These are phyloP conservation scores for Odontarrhena argentea DNA, from an alignment of 345 rosid genomes.

Conservation along the genomic window DNA sequence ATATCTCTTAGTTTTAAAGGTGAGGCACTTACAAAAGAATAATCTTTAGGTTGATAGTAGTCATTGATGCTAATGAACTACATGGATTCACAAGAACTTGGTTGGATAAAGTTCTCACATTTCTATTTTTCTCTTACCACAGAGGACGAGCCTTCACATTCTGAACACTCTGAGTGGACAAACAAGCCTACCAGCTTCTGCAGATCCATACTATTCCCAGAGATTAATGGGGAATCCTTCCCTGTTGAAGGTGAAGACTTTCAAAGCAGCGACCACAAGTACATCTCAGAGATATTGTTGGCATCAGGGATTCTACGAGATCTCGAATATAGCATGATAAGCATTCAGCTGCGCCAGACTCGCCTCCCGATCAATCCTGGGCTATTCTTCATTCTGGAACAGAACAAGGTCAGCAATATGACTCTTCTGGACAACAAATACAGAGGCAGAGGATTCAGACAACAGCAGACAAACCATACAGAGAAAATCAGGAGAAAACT, in stretches of 20 bases:
- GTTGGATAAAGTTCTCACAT: conserved; percentile 20
- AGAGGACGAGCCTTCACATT: conserved; percentile 53
- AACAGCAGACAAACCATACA: conserved; percentile 35
- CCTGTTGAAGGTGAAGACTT: conserved; percentile 38
- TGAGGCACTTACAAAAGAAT: conserved; percentile 38
- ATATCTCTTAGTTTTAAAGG: conserved; percentile 64
- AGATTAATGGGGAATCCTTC: conserved; percentile 30
- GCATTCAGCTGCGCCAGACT: conserved; percentile 51
- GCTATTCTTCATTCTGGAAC: conserved; percentile 63
- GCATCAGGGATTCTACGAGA: conserved; percentile 64
- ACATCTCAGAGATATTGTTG: conserved; percentile 60
- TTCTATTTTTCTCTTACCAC: conserved; percentile 33
- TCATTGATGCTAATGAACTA: background rate
- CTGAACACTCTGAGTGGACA: conserved; percentile 51
- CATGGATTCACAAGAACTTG: conserved; percentile 10
- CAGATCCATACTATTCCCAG: conserved; percentile 43
- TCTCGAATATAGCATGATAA: conserved; percentile 46
- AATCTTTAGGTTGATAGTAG: background rate
- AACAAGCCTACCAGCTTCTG: conserved; percentile 28
- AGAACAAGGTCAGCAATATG: conserved; percentile 46
- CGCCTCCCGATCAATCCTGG: conserved; percentile 57
- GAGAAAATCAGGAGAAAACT: conserved; percentile 64
- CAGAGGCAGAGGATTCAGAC: conserved; percentile 38
- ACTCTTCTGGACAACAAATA: conserved; percentile 36
- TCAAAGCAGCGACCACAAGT: conserved; percentile 53